A percentile compares a stretch with the other conserved stretches of the same genome.
Conservation (phyloP, 768 basidiomycete genomes). For the Lyophyllum semitale region DNA sequence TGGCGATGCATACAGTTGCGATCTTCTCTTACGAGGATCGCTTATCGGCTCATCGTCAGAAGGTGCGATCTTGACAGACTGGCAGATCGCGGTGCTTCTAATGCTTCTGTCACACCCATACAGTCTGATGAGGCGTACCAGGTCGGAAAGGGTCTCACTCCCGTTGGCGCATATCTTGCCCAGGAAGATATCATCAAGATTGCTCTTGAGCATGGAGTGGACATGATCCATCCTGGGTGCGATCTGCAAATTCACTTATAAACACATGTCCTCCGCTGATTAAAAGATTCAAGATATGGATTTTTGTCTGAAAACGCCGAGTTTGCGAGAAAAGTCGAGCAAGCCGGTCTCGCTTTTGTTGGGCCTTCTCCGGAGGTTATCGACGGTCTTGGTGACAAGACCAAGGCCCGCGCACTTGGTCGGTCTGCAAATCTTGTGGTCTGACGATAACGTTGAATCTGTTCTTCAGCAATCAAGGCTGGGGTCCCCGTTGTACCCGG, state of each 20-base stretch:
- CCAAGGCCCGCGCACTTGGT: conserved; percentile 92
- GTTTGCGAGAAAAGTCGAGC: conserved; percentile 98
- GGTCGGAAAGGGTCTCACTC: conserved; percentile 94
- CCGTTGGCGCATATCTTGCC: conserved; percentile 95
- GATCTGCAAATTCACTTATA: conserved; percentile 17
- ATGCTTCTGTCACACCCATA: conserved; percentile 23
- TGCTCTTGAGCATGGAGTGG: conserved; percentile 97
- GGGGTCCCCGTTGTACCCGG: conserved; percentile 97
- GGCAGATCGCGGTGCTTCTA: conserved; percentile 26
- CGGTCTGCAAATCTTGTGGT: conserved; percentile 19
- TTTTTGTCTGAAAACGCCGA: conserved; percentile 97
- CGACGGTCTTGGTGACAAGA: conserved; percentile 98
- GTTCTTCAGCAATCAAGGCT: conserved; percentile 71
- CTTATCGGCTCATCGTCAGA: conserved; percentile 95
- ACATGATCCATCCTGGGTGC: conserved; percentile 99
- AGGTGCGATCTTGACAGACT: conserved; percentile 50
- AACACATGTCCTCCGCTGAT: not conserved
- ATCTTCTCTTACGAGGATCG: conserved; percentile 98
- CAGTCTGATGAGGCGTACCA: conserved; percentile 98
- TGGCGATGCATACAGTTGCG: conserved; percentile 98
- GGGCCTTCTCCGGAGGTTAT: conserved; percentile 96
- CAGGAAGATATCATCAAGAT: conserved; percentile 97
- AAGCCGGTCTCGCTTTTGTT: conserved; percentile 95
- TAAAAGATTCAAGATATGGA: conserved; percentile 67
- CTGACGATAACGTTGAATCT: conserved; percentile 1